These are phyloP conservation scores for Polygonum aviculare DNA, from an alignment of 148 eudicot species.

Conservation along the genomic window DNA sequence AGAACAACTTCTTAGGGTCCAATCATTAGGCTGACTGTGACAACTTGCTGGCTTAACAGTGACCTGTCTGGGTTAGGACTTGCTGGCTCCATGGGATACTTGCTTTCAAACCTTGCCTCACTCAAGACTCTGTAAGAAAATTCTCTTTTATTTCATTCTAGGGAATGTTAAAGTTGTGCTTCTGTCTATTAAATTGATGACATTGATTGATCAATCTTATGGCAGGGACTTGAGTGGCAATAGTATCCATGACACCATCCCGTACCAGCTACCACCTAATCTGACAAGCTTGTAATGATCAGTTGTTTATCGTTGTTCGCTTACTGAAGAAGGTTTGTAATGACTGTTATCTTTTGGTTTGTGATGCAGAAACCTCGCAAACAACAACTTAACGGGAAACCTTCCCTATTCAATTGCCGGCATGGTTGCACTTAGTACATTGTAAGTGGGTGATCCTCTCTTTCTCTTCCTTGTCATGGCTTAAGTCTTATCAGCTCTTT, in stretches of 20 bases:
- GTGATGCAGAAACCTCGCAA: conserved; percentile 70
- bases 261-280: conserved; percentile 85
- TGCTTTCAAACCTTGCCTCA: conserved; percentile 48
- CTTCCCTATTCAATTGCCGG: conserved; percentile 68
- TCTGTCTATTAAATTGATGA: background rate
- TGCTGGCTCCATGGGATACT: conserved; percentile 80
- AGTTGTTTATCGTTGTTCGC: conserved; percentile 12
- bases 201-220: conserved; percentile 12
- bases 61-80: conserved; percentile 73
- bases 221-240: conserved; percentile 84
- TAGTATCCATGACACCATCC: conserved; percentile 68
- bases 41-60: conserved; percentile 38
- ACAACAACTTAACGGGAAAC: conserved; percentile 65
- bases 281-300: conserved; percentile 64
- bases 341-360: background rate
- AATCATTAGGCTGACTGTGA: conserved; percentile 5
- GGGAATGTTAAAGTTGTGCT: background rate
- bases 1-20: background rate
- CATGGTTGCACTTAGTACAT: conserved; percentile 54
- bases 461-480: background rate
- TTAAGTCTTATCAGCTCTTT: conserved; percentile 3
- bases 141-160: conserved; percentile 2
- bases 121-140: conserved; percentile 60
- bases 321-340: background rate
- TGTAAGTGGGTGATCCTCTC: conserved; percentile 43